phyloP scores from a whole-genome alignment of 345 rosid species.

The Aethionema arabicum region DNA sequence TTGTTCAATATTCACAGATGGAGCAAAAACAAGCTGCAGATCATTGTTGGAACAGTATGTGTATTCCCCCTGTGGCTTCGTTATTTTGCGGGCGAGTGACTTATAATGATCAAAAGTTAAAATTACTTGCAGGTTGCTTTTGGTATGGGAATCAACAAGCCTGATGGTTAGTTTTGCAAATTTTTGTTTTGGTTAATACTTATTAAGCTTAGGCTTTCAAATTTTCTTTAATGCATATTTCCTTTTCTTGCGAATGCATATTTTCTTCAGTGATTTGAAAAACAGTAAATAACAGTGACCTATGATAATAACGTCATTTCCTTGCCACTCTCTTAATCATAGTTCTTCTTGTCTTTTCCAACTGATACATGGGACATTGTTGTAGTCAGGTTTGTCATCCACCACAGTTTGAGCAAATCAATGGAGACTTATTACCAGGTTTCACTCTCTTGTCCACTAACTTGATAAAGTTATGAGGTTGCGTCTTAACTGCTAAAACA shows the following conservation, averaged over 20 bases:
- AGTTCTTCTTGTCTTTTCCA: conserved; percentile 6
- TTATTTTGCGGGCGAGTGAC: conserved; percentile 9
- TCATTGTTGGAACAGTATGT: conserved; percentile 96
- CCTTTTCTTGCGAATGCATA: conserved; percentile 2
- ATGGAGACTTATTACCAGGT: conserved; percentile 99
- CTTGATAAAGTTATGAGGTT: conserved; percentile 14
- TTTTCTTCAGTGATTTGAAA: neutral
- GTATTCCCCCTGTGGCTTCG: conserved; percentile 16
- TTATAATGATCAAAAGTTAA: conserved; percentile 19
- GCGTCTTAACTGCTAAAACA: conserved; percentile 10
- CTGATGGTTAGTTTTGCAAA: conserved; percentile 72
- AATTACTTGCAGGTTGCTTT: conserved; percentile 76
- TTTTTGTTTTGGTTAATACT: conserved; percentile 16
- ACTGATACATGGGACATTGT: conserved; percentile 33
- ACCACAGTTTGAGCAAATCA: conserved; percentile 98
- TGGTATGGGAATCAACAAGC: conserved; percentile 99
- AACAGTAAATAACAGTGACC: neutral
- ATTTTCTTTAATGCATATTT: neutral
- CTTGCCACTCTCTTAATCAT: neutral
- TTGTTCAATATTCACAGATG: conserved; percentile 54
- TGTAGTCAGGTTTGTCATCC: conserved; percentile 98
- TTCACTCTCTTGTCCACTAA: conserved; percentile 22
- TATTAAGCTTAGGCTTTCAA: neutral
- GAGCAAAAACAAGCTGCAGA: conserved; percentile 93
- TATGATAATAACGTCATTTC: neutral